These are phyloP conservation scores for Suhomyces wounanorum DNA, from an alignment of 1,139 yeast genomes.

Conservation along the genomic window DNA sequence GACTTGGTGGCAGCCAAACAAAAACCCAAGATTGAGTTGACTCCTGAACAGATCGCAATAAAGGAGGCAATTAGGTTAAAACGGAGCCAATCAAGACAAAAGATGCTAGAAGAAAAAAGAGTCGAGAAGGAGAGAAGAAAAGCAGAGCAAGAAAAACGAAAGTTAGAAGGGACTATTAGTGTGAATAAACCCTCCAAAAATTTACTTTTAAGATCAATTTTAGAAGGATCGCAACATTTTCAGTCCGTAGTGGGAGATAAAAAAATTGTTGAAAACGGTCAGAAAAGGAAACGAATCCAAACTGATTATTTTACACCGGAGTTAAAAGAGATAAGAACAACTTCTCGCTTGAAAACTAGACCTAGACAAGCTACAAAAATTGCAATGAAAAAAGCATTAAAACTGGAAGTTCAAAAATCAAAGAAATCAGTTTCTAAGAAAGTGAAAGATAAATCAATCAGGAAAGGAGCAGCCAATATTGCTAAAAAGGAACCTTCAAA, in stretches of 20 bases:
- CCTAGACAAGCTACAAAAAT: slow-evolving; percentile 12
- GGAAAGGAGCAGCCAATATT: background rate
- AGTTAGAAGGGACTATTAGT: background rate
- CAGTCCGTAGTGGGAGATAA: slow-evolving; percentile 44
- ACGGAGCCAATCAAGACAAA: slow-evolving; percentile 8
- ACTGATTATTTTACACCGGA: slow-evolving; percentile 32
- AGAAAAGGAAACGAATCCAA: slow-evolving; percentile 33
- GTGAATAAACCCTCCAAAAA: slow-evolving; percentile 5
- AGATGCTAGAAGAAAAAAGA: slow-evolving; percentile 13
- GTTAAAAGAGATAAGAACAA: background rate
- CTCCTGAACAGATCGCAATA: slow-evolving; percentile 9
- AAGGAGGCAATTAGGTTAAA: slow-evolving; percentile 1
- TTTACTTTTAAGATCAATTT: slow-evolving; percentile 2
- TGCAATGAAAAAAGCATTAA: slow-evolving; percentile 7
- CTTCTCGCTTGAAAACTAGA: slow-evolving; percentile 8
- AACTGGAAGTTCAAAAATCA: slow-evolving; percentile 2
- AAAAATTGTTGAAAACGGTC: slow-evolving; percentile 32
- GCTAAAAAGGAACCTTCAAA: background rate
- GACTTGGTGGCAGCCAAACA: background rate
- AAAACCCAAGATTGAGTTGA: slow-evolving; percentile 7
- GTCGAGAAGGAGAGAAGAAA: background rate
- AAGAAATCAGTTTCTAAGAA: background rate
- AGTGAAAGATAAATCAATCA: background rate
- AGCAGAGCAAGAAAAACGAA: background rate
- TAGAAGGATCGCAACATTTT: slow-evolving; percentile 31